Conservation (phyloP, 257 asterid species). For the Sherardia arvensis region DNA sequence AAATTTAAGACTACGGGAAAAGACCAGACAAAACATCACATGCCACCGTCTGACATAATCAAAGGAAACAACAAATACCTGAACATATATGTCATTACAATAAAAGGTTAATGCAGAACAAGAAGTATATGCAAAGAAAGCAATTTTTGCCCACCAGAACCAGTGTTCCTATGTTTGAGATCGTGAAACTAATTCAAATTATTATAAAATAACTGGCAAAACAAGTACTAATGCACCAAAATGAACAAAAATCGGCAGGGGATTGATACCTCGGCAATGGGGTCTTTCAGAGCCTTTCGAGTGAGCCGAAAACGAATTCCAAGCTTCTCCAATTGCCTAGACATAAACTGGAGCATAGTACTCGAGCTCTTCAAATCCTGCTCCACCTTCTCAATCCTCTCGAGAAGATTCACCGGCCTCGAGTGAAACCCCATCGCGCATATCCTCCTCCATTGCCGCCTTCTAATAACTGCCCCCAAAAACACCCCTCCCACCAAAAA, state of each 20-base stretch:
- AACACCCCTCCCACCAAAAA: constrained; percentile 43
- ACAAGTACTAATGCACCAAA: background rate
- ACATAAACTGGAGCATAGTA: constrained; percentile 44
- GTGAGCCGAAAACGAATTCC: constrained; percentile 63
- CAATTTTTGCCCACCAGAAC: constrained; percentile 1
- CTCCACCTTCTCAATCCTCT: constrained; percentile 77
- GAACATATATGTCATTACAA: background rate
- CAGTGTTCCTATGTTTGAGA: background rate
- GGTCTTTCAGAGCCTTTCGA: constrained; percentile 65
- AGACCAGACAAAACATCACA: background rate
- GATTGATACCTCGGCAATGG: constrained; percentile 53
- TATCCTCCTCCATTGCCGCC: constrained; percentile 80
- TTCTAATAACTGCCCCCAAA: constrained; percentile 63
- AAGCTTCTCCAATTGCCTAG: constrained; percentile 87
- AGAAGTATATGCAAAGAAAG: background rate
- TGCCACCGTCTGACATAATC: background rate
- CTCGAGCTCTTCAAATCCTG: constrained; percentile 55
- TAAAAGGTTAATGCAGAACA: background rate
- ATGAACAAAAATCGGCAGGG: background rate
- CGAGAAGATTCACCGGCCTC: constrained; percentile 42
- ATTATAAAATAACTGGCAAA: background rate
- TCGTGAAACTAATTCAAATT: background rate
- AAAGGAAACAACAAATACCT: background rate
- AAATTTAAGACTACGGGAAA: no score
- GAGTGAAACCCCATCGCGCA: constrained; percentile 34